Base-by-base conservation (phyloP, 768 basidiomycete genomes). In the Termitomyces titanicus region DNA sequence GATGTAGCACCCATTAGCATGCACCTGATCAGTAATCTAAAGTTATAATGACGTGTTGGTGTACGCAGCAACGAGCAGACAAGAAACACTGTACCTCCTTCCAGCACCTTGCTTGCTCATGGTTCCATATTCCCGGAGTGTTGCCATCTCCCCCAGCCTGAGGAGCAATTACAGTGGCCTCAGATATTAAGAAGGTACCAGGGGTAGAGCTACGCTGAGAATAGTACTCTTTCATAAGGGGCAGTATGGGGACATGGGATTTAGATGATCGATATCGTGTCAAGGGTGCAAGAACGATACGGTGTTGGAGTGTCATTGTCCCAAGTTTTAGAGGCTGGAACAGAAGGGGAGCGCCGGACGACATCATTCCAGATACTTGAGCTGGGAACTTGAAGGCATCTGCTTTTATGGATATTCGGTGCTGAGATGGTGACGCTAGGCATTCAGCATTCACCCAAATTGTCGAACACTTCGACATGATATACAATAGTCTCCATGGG, bases 61-160 rank as follows among this genome's bases (percentile, higher is more conserved):
- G 27, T 20, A 42, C 20, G 31, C 5, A n/a, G 9, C 3, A 11
- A 31, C n/a, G 18, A 24, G 9, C 11, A 20, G 8, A 33, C 12
- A 40, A 43, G 11, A n/a, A 12, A 43, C 15, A 22, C 7, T 17
- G 3, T 10, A 51, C 55, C 44, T 45, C 18, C 27, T 51, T 56
- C 55, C 55, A 56, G 11, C 24, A 25, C 10, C 9, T 35, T 10
- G 37, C 49, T 45, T 56, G 55, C 35, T 76, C 80, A 1, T 76
- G 69, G n/a, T 59, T 79, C 70, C 76, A 86, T 49, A 86, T 76
- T 2, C 86, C 85, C 2, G 85, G 86, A 1, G 76, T 72, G 53
- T 79, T 65, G 1, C 51, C 37, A 34, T 64, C 67, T 8, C 80
- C 82, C 11, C 75, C 79, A 3, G 81, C 80, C 15, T 73, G 61